Evolutionary conservation across 768 basidiomycete species (phyloP), one percentile per base, ranked within the genome.

Genomic region (Podaxis sp.): DNA sequence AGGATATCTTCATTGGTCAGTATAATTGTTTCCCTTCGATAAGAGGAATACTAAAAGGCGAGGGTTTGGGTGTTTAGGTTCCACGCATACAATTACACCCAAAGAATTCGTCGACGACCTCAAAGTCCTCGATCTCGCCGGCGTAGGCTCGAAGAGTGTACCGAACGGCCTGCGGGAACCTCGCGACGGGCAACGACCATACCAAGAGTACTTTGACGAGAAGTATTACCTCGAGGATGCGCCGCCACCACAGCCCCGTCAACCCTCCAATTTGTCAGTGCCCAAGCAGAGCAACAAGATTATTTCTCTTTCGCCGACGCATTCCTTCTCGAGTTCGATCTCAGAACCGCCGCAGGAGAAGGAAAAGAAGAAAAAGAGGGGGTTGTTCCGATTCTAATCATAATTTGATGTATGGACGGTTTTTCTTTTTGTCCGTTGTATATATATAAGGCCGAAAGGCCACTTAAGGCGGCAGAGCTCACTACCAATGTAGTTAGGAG

Each of bases 1-100:
- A 90, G 74, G 97, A 99, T 68, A 84, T 99, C 57, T 91, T 87
- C 74, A 91, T 99, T 62, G 97, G 96, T 96, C 68, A 65, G 68
- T 40, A 0, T 11, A 11, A 10, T 50, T 13, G 41, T 12, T 33
- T 33, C 1, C 44, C 49, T 13, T 50, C 49, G 11, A 26, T 28
- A 12, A 7, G 12, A 2, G 64, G 44, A 12, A 10, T n/a, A 36
- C 15, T 28, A 28, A 26, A 41, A 38, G 24, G 41, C 54, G 40
- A 48, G 24, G 46, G 48, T 17, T 17, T 58, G 26, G 33, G 20
- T 38, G 12, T 20, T 28, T n/a, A 96, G 96, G 97, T 28, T 96
- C 97, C 3, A 96, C 95, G 4, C 95, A 99, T 72, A 79, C 87
- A 8, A 68, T 88, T 58, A 95, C 93, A 0, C 96, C 97, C 2